phyloP scores from a whole-genome alignment of 176 grass and related monocot species.

The Cocos nucifera region DNA sequence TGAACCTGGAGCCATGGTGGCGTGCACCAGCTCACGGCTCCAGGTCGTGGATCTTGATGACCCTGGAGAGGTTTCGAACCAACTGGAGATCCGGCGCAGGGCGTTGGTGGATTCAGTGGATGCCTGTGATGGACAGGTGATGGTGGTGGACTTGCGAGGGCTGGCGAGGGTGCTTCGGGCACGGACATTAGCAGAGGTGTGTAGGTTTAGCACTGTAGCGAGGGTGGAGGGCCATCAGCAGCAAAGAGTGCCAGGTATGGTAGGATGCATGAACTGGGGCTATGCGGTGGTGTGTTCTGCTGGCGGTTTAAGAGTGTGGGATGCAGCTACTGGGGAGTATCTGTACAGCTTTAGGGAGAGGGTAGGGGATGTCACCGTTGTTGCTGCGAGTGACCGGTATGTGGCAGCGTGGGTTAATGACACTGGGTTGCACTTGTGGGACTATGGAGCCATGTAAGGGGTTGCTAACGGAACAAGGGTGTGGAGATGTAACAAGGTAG shows the following conservation, averaged over 20 bases:
- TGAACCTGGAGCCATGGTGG: slow-evolving; percentile 1
- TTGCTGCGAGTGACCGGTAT: slow-evolving; percentile 15
- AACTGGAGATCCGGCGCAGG: slow-evolving; percentile 5
- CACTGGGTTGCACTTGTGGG: slow-evolving; percentile 34
- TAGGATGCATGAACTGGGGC: slow-evolving; percentile 36
- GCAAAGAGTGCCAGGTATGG: not conserved
- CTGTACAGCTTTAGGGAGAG: slow-evolving; percentile 32
- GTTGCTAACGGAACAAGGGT: too few relatives aligned
- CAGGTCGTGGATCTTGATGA: slow-evolving; percentile 23
- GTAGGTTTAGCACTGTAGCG: slow-evolving; percentile 14
- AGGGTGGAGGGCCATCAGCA: slow-evolving; percentile 5
- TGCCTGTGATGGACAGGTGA: slow-evolving; percentile 10
- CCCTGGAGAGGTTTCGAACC: slow-evolving; percentile 6
- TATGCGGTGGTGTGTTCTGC: slow-evolving; percentile 6
- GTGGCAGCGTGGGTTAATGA: slow-evolving; percentile 20
- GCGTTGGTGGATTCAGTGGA: slow-evolving; percentile 9
- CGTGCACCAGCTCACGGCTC: slow-evolving; percentile 24
- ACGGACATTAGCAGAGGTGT: slow-evolving; percentile 16
- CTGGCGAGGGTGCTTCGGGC: slow-evolving; percentile 8
- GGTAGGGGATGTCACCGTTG: not conserved
- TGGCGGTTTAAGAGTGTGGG: slow-evolving; percentile 10
- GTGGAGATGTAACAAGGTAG: too few relatives aligned
- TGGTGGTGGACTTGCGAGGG: slow-evolving; percentile 18
- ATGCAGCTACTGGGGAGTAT: slow-evolving; percentile 19
- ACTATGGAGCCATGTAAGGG: slow-evolving; percentile 16